Evolutionary conservation across 257 asterid genomes (phyloP).

Genomic region (Voacanga thouarsii): DNA sequence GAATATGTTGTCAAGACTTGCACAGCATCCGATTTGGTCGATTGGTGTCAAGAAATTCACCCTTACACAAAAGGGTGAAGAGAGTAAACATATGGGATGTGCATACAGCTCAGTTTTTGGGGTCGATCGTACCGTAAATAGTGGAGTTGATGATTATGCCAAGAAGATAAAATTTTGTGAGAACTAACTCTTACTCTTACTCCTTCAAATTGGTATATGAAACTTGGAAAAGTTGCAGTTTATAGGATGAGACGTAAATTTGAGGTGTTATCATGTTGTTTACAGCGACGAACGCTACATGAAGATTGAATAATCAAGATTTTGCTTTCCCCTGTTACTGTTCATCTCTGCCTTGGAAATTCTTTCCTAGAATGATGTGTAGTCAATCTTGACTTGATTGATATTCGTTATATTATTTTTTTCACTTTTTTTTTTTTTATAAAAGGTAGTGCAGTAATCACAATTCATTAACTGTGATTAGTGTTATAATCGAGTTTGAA

Average conservation of each 20-base stretch:
- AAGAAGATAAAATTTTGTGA: conserved; percentile 10
- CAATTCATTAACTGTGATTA: no score
- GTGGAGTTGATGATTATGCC: conserved; percentile 26
- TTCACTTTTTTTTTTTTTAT: no score
- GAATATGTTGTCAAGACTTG: background rate
- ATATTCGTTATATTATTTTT: no score
- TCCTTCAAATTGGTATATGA: conserved; percentile 28
- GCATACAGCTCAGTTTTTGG: background rate
- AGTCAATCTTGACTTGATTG: no score
- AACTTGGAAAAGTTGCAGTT: conserved; percentile 5
- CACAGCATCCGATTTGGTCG: background rate
- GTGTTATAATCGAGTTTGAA: no score
- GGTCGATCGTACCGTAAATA: background rate
- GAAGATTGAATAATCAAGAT: background rate
- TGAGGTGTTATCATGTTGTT: background rate
- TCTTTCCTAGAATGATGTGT: background rate
- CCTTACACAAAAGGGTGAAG: background rate
- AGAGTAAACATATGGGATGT: background rate
- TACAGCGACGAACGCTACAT: background rate
- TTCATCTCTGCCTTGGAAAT: background rate
- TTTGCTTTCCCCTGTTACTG: background rate
- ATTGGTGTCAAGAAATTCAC: background rate
- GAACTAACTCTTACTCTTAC: background rate
- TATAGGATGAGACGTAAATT: background rate
- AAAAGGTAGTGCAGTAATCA: no score